These are phyloP conservation scores for Amphirosellinia nigrospora DNA, from an alignment of 495 filamentous ascomycete genomes.

Conservation along the genomic window DNA sequence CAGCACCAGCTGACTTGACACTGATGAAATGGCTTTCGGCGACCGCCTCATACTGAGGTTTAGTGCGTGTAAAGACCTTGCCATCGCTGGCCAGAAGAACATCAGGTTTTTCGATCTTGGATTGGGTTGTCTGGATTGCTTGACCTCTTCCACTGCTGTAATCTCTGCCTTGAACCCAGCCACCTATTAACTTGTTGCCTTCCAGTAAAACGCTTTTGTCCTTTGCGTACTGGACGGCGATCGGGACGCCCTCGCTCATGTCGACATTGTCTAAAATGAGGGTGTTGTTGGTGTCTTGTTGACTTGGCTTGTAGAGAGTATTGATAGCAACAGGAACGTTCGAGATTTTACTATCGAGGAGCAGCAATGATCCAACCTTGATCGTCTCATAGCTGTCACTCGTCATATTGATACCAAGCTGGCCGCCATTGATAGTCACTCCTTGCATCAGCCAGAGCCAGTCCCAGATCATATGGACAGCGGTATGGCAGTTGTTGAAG, in stretches of 20 bases:
- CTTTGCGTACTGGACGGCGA: conserved; percentile 60
- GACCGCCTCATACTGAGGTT: conserved; percentile 75
- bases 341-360: conserved; percentile 79
- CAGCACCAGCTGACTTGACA: conserved; percentile 77
- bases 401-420: conserved; percentile 82
- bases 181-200: conserved; percentile 72
- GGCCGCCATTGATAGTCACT: conserved; percentile 79
- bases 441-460: conserved; percentile 91
- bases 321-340: conserved; percentile 75
- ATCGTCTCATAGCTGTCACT: conserved; percentile 63
- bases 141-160: conserved; percentile 58
- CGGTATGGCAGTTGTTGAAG: conserved; percentile 89
- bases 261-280: conserved; percentile 88
- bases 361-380: conserved; percentile 78
- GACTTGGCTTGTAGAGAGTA: conserved; percentile 71
- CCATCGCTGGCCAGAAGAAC: conserved; percentile 61
- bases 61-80: conserved; percentile 68
- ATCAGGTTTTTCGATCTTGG: conserved; percentile 60
- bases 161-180: conserved; percentile 76
- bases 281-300: conserved; percentile 72
- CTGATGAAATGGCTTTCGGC: conserved; percentile 68
- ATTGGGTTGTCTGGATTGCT: conserved; percentile 57
- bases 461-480: conserved; percentile 93
- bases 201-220: conserved; percentile 67
- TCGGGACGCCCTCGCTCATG: conserved; percentile 59